Evolutionary conservation across 208 protist genomes (phyloP).

Genomic region (Trypanosoma avium): DNA sequence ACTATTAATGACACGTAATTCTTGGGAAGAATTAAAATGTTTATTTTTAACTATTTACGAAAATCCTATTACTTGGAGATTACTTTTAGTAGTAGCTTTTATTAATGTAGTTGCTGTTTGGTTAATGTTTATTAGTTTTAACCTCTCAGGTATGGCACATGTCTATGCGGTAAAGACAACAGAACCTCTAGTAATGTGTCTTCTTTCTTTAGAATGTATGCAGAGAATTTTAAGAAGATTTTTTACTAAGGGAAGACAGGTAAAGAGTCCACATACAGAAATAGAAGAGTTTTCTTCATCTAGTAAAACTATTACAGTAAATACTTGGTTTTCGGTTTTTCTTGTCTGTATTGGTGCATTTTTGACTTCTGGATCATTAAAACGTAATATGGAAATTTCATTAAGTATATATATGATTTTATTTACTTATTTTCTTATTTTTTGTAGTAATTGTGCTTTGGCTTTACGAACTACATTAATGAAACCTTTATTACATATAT

Average conservation of each 20-base stretch:
- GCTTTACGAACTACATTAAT: conserved; percentile 16
- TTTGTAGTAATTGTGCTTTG: conserved; percentile 20
- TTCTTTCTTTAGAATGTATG: conserved; percentile 18
- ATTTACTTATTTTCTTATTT: conserved; percentile 18
- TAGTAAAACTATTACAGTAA: background rate
- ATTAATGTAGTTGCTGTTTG: conserved; percentile 10
- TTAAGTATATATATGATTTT: background rate
- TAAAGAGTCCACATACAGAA: background rate
- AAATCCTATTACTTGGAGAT: background rate
- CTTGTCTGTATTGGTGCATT: conserved; percentile 19
- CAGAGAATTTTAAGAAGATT: conserved; percentile 3
- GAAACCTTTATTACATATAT: conserved; percentile 20
- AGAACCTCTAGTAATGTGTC: conserved; percentile 20
- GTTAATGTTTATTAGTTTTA: conserved; percentile 19
- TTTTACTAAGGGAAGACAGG: background rate
- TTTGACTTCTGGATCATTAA: conserved; percentile 17
- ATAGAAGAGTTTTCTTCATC: background rate
- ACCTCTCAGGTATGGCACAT: conserved; percentile 15
- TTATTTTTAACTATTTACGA: background rate
- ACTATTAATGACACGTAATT: background rate
- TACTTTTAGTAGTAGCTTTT: conserved; percentile 3
- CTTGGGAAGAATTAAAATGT: background rate
- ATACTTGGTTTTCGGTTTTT: conserved; percentile 14
- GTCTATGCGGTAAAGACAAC: conserved; percentile 25
- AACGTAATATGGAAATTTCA: background rate